Conservation (phyloP, 495 filamentous ascomycete species). For the Trichocladium uniseriatum region DNA sequence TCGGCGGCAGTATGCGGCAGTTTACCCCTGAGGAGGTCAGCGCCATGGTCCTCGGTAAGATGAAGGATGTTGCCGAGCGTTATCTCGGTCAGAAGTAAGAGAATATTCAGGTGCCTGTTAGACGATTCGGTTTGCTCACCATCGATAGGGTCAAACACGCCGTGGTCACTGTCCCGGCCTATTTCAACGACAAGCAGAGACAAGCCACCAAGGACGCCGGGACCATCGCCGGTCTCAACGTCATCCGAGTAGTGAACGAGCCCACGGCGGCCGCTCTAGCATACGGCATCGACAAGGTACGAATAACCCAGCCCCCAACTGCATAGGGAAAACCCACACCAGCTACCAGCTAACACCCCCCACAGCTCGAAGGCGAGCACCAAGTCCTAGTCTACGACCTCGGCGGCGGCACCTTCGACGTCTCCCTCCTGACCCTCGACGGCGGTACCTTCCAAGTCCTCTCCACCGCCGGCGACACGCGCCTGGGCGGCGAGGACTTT, state of each 20-base stretch:
- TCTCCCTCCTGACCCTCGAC: constrained; percentile 87
- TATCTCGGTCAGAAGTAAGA: constrained; percentile 66
- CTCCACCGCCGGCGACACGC: constrained; percentile 92
- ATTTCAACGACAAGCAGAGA: constrained; percentile 95
- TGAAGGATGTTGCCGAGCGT: constrained; percentile 89
- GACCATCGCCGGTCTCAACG: constrained; percentile 81
- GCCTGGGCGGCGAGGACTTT: constrained; percentile 96
- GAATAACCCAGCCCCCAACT: too few relatives aligned
- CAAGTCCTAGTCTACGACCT: constrained; percentile 93
- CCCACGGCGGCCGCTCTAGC: constrained; percentile 77
- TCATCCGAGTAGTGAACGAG: constrained; percentile 89
- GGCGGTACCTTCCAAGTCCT: constrained; percentile 88
- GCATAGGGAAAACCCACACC: not conserved
- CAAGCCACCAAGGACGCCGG: constrained; percentile 94
- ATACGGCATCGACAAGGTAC: constrained; percentile 63
- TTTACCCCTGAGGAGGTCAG: constrained; percentile 79
- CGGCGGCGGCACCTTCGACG: constrained; percentile 98
- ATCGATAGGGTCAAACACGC: constrained; percentile 63
- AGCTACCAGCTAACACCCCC: not conserved
- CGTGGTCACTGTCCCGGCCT: constrained; percentile 88
- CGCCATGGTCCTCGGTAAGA: constrained; percentile 77
- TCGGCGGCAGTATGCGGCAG: constrained; percentile 52
- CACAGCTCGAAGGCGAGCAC: constrained; percentile 54
- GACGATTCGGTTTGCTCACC: not conserved
- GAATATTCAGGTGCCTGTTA: too few relatives aligned